Evolutionary conservation across 306 rosid genomes (phyloP), one percentile per base, ranked within the genome.

Genomic region (Pueraria montana): DNA sequence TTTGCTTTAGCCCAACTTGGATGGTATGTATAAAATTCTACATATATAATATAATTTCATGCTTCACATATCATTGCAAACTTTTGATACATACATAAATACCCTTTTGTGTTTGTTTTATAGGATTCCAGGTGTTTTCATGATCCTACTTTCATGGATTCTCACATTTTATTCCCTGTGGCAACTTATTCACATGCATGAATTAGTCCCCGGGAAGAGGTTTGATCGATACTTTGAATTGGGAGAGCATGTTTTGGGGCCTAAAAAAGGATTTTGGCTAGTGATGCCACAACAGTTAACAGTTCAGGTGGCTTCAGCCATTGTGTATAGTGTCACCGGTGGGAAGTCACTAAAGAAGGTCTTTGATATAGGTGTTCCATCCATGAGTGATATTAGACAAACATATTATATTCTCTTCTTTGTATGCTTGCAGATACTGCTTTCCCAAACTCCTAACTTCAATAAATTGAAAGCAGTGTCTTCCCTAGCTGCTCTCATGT

Each of bases 381-480:
- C 5, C 4, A 8, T 74, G 9, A 13, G 5, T n/a, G 38, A 16
- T 0, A 0, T 84, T 3, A 82, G 92, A 45, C 69, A 76, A 14
- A 91, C 97, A 8, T 91, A 89, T 55, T 91, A 58, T 59, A 92
- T 89, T 63, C 40, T 89, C 65, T 6, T 88, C 66, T 92, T 92
- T 46, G 13, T 86, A 0, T 4, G 1, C 6, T 0, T 87, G 4
- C 93, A 92, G 75, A 0, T 91, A 1, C 5, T 88, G 11, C 82
- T 92, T 77, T 91, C 95, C 2, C 97, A 92, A 34, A 76, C 82
- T 74, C 97, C 97, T 2, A 89, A 91, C 63, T 93, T 91, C 83
- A 88, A 93, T 46, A 87, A 81, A 0, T 63, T 93, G 52, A 93
- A 88, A 80, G 76, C 65, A 11, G 66, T 93, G 66, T 90, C 94